These are phyloP conservation scores for Plenodomus tracheiphilus DNA, from an alignment of 2,329 filamentous ascomycete species.

Conservation along the genomic window DNA sequence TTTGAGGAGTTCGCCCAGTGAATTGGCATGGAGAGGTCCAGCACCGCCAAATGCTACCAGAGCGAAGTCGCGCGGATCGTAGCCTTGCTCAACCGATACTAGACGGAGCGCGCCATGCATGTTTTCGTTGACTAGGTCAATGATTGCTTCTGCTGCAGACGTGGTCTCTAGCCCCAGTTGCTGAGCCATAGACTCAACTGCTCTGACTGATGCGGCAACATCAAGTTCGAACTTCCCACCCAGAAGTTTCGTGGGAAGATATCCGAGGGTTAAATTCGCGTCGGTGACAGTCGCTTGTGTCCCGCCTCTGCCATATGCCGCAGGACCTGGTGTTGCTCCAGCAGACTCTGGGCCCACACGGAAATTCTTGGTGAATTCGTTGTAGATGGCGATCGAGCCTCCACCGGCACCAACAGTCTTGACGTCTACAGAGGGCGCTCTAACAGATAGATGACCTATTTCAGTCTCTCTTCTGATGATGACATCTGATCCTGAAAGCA, in stretches of 20 bases:
- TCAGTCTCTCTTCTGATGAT: conserved; percentile 53
- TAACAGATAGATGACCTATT: conserved; percentile 50
- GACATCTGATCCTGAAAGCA: conserved; percentile 50
- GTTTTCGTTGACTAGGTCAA: conserved; percentile 55
- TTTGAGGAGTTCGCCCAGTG: conserved; percentile 54
- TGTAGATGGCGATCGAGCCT: conserved; percentile 54
- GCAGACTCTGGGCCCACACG: conserved; percentile 57
- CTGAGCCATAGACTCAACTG: conserved; percentile 50
- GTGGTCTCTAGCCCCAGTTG: conserved; percentile 51
- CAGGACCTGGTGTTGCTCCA: conserved; percentile 54
- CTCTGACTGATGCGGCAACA: conserved; percentile 46
- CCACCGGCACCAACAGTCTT: conserved; percentile 55
- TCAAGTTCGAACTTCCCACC: conserved; percentile 53
- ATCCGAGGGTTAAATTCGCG: conserved; percentile 54
- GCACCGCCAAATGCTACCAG: conserved; percentile 57
- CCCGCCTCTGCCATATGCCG: conserved; percentile 55
- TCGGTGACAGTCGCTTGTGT: conserved; percentile 54
- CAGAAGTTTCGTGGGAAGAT: conserved; percentile 51
- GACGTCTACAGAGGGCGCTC: conserved; percentile 54
- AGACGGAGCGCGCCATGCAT: conserved; percentile 57
- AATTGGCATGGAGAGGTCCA: conserved; percentile 56
- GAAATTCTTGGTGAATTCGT: conserved; percentile 52
- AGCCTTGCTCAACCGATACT: conserved; percentile 57
- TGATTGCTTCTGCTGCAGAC: conserved; percentile 53
- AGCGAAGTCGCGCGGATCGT: conserved; percentile 56